Percentiles rank a stretch among this genome's conserved stretches.
phyloP scores from a whole-genome alignment of 2,329 filamentous ascomycete genomes.

The Samsoniella hepiali region DNA sequence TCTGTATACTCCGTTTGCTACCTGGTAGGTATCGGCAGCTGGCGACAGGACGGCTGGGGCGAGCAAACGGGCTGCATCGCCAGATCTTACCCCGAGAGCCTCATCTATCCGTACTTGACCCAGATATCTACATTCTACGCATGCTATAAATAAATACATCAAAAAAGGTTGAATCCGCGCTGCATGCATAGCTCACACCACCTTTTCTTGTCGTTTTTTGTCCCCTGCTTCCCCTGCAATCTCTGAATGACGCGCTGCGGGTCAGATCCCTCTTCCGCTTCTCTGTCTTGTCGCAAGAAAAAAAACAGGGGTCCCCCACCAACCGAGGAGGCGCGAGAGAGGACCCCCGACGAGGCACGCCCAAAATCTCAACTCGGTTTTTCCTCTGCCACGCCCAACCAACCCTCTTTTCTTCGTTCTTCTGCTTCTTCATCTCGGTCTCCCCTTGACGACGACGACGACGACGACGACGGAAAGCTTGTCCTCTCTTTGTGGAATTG shows the following conservation, averaged over 20 bases:
- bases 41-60: background rate
- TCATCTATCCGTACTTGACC: background rate
- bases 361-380: background rate
- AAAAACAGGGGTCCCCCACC: slow-evolving; percentile 9
- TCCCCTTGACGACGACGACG: too few species aligned
- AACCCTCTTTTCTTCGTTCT: background rate
- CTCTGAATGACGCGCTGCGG: slow-evolving; percentile 7
- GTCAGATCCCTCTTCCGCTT: background rate
- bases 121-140: background rate
- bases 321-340: background rate
- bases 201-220: background rate
- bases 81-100: background rate
- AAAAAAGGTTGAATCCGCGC: background rate
- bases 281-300: background rate
- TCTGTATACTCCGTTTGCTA: background rate
- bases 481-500: too few species aligned
- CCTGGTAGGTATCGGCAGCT: background rate
- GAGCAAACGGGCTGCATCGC: background rate
- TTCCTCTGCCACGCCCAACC: background rate
- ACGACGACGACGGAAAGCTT: too few species aligned
- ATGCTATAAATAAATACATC: background rate
- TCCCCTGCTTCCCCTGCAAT: background rate
- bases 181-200: too few species aligned
- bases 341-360: background rate
- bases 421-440: too few species aligned